phyloP scores from a whole-genome alignment of 148 eudicot genomes.

The Beta vulgaris region DNA sequence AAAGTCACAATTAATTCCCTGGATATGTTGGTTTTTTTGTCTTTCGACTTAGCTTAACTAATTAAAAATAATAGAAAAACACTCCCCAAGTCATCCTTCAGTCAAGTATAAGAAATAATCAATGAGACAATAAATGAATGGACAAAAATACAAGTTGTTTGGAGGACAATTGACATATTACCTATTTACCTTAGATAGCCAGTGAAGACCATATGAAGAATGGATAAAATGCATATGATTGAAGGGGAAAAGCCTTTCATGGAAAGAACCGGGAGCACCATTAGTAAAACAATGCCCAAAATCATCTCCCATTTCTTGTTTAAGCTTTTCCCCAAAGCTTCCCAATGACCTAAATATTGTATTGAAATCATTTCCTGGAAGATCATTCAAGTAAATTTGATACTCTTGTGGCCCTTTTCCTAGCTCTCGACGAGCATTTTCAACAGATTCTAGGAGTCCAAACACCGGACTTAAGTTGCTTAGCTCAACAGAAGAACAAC shows the following conservation, averaged over 20 bases:
- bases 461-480: conserved; percentile 8
- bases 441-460: not conserved
- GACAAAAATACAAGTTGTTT: no score
- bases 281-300: conserved; percentile 33
- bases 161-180: not conserved
- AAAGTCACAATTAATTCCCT: no score
- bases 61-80: not conserved
- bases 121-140: not conserved
- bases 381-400: conserved; percentile 46
- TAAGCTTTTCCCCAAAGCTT: conserved; percentile 20
- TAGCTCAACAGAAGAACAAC: conserved; percentile 18
- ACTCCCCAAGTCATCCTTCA: no score
- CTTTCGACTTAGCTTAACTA: no score
- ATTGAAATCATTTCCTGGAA: conserved; percentile 52
- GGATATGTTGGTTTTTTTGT: no score
- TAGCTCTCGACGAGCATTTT: conserved; percentile 2
- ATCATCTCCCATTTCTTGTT: conserved; percentile 17
- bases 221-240: conserved; percentile 44
- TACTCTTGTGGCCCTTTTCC: conserved; percentile 8
- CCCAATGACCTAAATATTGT: conserved; percentile 30
- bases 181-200: conserved; percentile 74
- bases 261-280: conserved; percentile 51
- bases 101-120: no score
- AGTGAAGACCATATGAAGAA: conserved; percentile 43
- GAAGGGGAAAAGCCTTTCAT: conserved; percentile 44